Conservation (phyloP, 139 green algal species). For the Chloropicon primus region DNA sequence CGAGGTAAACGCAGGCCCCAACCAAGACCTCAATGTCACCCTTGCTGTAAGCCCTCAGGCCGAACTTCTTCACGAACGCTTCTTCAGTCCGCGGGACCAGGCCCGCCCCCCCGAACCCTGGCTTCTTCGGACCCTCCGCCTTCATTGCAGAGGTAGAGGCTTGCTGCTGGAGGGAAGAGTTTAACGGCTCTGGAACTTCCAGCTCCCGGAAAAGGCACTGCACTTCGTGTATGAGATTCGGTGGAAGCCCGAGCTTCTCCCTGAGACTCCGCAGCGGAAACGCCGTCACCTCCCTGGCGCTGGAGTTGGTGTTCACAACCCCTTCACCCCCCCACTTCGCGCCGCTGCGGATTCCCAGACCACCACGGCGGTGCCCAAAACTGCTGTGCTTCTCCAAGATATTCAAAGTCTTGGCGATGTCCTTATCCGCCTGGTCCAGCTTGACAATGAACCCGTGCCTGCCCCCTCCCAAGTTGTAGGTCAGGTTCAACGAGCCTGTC, state of each 20-base stretch:
- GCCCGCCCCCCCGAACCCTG: too few relatives aligned
- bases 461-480: background rate
- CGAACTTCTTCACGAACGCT: background rate
- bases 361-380: background rate
- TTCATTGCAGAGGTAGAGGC: background rate
- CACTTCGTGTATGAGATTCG: background rate
- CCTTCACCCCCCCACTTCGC: too few relatives aligned
- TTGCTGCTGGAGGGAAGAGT: background rate
- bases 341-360: too few relatives aligned
- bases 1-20: background rate
- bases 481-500: background rate
- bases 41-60: background rate
- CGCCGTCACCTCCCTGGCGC: too few relatives aligned
- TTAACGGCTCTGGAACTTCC: background rate
- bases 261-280: too few relatives aligned
- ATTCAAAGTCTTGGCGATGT: background rate
- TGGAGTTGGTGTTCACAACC: too few relatives aligned
- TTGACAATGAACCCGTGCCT: background rate
- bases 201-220: background rate
- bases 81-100: too few relatives aligned
- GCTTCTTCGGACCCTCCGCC: too few relatives aligned
- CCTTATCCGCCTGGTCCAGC: background rate
- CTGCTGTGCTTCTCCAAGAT: background rate
- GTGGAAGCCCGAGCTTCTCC: background rate
- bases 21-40: background rate